These are phyloP conservation scores for Cercophora scortea DNA, from an alignment of 495 filamentous ascomycete genomes.

Conservation along the genomic window DNA sequence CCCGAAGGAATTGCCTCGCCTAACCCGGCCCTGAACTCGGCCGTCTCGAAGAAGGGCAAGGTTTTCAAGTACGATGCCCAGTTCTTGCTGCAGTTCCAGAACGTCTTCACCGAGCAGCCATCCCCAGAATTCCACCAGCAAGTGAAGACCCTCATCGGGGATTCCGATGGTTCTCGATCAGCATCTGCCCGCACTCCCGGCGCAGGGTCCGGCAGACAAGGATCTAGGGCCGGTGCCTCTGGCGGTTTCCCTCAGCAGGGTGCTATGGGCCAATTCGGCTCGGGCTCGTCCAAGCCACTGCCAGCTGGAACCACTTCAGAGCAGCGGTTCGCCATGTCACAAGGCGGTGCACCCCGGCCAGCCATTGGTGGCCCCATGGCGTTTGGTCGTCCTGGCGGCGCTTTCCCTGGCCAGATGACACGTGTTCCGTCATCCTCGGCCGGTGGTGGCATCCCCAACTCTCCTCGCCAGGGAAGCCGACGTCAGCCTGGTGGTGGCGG, in stretches of 20 bases:
- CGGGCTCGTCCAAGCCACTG: constrained; percentile 41
- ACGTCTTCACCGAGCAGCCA: constrained; percentile 90
- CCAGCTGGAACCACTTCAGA: constrained; percentile 62
- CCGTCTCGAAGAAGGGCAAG: constrained; percentile 63
- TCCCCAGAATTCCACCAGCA: constrained; percentile 82
- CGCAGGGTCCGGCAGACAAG: constrained; percentile 40
- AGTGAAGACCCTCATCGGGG: constrained; percentile 79
- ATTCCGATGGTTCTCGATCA: constrained; percentile 57
- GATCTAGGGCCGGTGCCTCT: constrained; percentile 33
- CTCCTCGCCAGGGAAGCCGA: constrained; percentile 43
- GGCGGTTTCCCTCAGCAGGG: constrained; percentile 34
- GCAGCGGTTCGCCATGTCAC: constrained; percentile 49
- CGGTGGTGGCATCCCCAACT: constrained; percentile 38
- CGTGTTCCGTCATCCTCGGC: constrained; percentile 41
- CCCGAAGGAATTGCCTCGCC: constrained; percentile 75
- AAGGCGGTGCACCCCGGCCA: constrained; percentile 3
- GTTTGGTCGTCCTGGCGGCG: constrained; percentile 28
- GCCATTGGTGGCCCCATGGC: constrained; percentile 20
- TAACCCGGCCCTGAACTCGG: constrained; percentile 79
- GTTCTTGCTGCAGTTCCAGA: constrained; percentile 96
- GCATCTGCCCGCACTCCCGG: constrained; percentile 64
- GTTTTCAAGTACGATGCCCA: constrained; percentile 88
- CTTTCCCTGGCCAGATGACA: constrained; percentile 50
- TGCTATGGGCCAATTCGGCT: constrained; percentile 67
- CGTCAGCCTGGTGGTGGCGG: constrained; percentile 44